Conservation (phyloP, 345 rosid genomes). For the Viola odorata region DNA sequence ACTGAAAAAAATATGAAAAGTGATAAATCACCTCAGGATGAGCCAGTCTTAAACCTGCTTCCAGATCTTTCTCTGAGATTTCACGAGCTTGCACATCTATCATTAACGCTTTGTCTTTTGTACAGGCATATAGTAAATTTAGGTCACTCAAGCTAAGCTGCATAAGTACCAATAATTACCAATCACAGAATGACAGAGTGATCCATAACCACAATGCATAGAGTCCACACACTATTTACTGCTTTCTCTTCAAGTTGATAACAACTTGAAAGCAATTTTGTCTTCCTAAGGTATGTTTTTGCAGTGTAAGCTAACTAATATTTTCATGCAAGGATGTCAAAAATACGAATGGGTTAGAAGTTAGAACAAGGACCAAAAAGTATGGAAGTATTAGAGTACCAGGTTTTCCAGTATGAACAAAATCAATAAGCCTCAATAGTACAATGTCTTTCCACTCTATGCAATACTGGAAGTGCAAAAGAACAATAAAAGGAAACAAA, state of each 20-base stretch:
- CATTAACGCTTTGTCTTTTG: constrained; percentile 90
- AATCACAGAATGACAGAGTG: constrained; percentile 14
- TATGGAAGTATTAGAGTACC: too few relatives aligned
- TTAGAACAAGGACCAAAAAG: too few relatives aligned
- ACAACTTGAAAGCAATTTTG: background rate
- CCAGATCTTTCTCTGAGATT: constrained; percentile 80
- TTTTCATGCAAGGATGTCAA: too few relatives aligned
- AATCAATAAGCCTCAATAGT: too few relatives aligned
- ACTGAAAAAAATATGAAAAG: background rate
- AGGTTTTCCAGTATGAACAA: too few relatives aligned
- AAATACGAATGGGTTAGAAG: too few relatives aligned
- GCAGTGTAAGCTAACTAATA: too few relatives aligned
- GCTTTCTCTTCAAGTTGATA: background rate
- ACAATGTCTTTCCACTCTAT: too few relatives aligned
- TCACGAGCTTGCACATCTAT: constrained; percentile 89
- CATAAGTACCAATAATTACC: constrained; percentile 21
- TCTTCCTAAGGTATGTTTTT: too few relatives aligned
- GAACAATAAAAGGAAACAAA: too few relatives aligned
- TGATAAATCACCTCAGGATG: constrained; percentile 73
- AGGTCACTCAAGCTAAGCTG: constrained; percentile 93
- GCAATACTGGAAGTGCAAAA: too few relatives aligned
- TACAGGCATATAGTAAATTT: constrained; percentile 90
- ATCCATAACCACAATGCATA: background rate
- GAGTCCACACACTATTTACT: background rate
- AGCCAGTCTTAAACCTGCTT: constrained; percentile 83